phyloP scores from a whole-genome alignment of 345 rosid genomes.

The Arabidopsis suecica region DNA sequence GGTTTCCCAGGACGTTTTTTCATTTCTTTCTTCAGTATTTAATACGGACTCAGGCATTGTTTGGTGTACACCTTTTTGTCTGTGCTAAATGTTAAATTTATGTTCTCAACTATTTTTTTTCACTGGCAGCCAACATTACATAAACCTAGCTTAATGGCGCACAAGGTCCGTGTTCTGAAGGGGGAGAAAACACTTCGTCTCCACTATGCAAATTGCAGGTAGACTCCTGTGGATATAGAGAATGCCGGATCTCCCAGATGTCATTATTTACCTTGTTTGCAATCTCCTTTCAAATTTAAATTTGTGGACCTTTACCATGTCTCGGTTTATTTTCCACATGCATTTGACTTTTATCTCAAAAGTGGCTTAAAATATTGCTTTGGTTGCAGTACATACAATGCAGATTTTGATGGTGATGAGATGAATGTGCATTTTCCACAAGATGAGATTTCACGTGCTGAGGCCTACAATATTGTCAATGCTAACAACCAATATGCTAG shows the following conservation, averaged over 20 bases:
- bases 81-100: slow-evolving; percentile 35
- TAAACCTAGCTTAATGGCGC: slow-evolving; percentile 99
- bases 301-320: slow-evolving; percentile 16
- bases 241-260: neutral
- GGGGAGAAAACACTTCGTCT: slow-evolving; percentile 97
- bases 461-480: slow-evolving; percentile 96
- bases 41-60: slow-evolving; percentile 3
- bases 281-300: neutral
- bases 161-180: slow-evolving; percentile 83
- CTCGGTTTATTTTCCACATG: slow-evolving; percentile 18
- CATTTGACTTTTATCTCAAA: slow-evolving; percentile 11
- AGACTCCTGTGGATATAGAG: slow-evolving; percentile 29
- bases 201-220: slow-evolving; percentile 99
- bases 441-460: slow-evolving; percentile 99
- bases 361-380: slow-evolving; percentile 27
- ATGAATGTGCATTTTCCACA: slow-evolving; percentile 99
- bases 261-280: slow-evolving; percentile 19
- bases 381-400: slow-evolving; percentile 88
- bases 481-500: slow-evolving; percentile 95
- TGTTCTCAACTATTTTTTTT: slow-evolving; percentile 19
- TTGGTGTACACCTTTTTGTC: slow-evolving; percentile 14
- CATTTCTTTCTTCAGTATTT: slow-evolving; percentile 12
- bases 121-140: slow-evolving; percentile 94
- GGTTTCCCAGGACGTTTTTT: neutral
- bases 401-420: slow-evolving; percentile 99